phyloP scores from a whole-genome alignment of 768 basidiomycete genomes.

The Termitomyces sp. region DNA sequence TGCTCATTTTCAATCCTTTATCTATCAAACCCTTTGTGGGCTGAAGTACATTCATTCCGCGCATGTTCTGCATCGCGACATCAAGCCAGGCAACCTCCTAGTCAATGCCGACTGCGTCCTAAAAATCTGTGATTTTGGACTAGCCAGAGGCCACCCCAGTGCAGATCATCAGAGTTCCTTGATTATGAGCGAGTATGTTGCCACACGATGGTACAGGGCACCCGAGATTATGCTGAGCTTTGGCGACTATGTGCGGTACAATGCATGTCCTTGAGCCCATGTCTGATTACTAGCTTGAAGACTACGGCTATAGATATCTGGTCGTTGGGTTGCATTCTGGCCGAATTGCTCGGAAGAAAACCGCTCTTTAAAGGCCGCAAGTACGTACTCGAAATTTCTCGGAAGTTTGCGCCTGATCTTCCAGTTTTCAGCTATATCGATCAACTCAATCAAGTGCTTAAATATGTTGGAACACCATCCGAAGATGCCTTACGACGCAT shows the following conservation, averaged over 20 bases:
- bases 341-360: slow-evolving; percentile 88
- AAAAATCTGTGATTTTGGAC: slow-evolving; percentile 98
- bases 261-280: neutral
- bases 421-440: slow-evolving; percentile 75
- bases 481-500: slow-evolving; percentile 95
- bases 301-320: slow-evolving; percentile 94
- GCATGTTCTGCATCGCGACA: slow-evolving; percentile 93
- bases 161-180: slow-evolving; percentile 83
- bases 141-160: slow-evolving; percentile 91
- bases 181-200: slow-evolving; percentile 95
- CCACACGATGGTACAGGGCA: slow-evolving; percentile 98
- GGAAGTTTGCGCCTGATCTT: slow-evolving; percentile 4
- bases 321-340: slow-evolving; percentile 94
- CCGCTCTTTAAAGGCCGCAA: slow-evolving; percentile 97
- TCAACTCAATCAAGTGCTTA: slow-evolving; percentile 95
- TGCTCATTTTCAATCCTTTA: slow-evolving; percentile 91
- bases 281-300: slow-evolving; percentile 30
- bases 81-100: slow-evolving; percentile 91
- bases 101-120: slow-evolving; percentile 98
- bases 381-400: slow-evolving; percentile 39
- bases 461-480: slow-evolving; percentile 94
- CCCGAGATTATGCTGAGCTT: slow-evolving; percentile 99
- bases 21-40: slow-evolving; percentile 95
- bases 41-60: slow-evolving; percentile 98
- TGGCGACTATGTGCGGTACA: slow-evolving; percentile 77